Base-by-base conservation (phyloP, 202 grass and related monocot genomes). In the Schoenoplectus triqueter region DNA sequence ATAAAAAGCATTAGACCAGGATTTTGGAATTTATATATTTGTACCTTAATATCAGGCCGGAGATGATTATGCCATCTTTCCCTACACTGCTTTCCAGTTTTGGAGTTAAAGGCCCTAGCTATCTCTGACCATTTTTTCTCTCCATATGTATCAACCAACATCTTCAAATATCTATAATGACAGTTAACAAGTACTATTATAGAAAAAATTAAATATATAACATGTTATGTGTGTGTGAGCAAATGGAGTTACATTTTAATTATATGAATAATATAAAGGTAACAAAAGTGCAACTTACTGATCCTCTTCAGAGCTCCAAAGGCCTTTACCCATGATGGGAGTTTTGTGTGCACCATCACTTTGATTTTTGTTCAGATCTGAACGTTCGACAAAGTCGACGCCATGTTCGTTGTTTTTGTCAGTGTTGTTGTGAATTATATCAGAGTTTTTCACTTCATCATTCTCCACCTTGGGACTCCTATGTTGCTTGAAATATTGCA, bases 11-110 rank as follows among this genome's bases (percentile, higher is more conserved):
- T 5, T 49, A 6, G 17, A 51, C 10, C 14, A 8, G 5, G 17
- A 0, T 18, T 64, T 70, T 17, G 18, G 67, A 22, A 84, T 49
- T 45, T 0, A 7, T 3, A 72, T 66, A 71, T 41, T 5, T 19
- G 46, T 0, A 95, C 93, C 87, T 87, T 95, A 57, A 93, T 92
- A 41, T 87, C 44, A 2, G 89, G 89, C 0, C 61, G 60, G 0
- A 95, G 20, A 85, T 95, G 87, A 72, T 95, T 93, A 52, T 85
- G 88, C 91, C 93, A 95, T 65, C 93, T 83, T 62, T 90, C 91
- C 61, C 89, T 85, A 10, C 93, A 95, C 2, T 93, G 91, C 84
- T 93, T 95, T 61, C 91, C 91, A 18, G 86, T 88, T 66, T 91
- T 79, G 7, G 78, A 86, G 0, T 73, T 61, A 11, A 95, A 82